Evolutionary conservation across 1,284 basidiomycete species (phyloP).

Genomic region (Crepidotus sp.): DNA sequence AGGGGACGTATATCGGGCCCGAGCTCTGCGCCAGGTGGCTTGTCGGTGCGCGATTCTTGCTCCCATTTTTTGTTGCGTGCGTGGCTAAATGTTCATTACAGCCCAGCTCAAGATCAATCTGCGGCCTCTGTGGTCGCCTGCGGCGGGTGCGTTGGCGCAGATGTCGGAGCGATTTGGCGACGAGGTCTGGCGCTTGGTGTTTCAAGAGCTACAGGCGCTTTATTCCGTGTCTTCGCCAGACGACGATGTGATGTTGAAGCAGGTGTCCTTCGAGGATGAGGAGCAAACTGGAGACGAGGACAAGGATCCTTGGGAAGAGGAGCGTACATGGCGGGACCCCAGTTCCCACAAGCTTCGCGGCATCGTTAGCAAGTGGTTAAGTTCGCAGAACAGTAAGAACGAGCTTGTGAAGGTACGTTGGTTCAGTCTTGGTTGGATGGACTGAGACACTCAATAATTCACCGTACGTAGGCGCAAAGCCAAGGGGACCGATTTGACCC

Average conservation of each 20-base stretch:
- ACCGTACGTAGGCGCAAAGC: constrained; percentile 42
- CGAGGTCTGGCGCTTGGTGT: constrained; percentile 65
- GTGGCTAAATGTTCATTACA: constrained; percentile 20
- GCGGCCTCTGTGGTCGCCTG: constrained; percentile 82
- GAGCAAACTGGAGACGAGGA: constrained; percentile 17
- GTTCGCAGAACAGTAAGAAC: constrained; percentile 24
- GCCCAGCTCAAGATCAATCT: constrained; percentile 90
- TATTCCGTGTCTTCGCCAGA: constrained; percentile 14
- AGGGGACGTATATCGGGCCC: constrained; percentile 40
- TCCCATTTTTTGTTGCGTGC: not conserved
- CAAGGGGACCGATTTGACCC: constrained; percentile 64
- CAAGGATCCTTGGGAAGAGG: constrained; percentile 52
- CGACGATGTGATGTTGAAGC: constrained; percentile 16
- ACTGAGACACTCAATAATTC: not conserved
- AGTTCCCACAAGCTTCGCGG: constrained; percentile 53
- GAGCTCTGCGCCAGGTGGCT: constrained; percentile 59
- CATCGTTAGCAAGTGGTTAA: constrained; percentile 38
- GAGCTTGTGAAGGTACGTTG: constrained; percentile 26
- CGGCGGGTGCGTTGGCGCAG: constrained; percentile 57
- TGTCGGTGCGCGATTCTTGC: constrained; percentile 34
- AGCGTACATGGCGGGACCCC: constrained; percentile 67
- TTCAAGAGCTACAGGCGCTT: constrained; percentile 45
- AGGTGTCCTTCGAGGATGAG: constrained; percentile 6
- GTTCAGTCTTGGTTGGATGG: not conserved
- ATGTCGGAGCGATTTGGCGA: constrained; percentile 57